Base-by-base conservation (phyloP, 2,329 filamentous ascomycete genomes). In the Sphaerulina populicola region DNA sequence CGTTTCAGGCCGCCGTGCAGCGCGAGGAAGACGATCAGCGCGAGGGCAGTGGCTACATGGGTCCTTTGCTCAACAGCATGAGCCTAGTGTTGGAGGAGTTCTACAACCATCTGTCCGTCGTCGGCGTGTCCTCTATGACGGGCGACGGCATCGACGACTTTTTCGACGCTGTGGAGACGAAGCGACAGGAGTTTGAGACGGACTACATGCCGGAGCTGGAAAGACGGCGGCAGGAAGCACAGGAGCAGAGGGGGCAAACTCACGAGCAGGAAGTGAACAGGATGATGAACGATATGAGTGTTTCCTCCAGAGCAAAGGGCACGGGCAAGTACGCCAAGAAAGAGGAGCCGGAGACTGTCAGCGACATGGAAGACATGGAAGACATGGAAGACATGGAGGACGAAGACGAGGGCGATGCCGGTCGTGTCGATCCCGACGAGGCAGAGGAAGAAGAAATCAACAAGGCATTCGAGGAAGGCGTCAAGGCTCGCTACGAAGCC, bases 61-160 rank as follows among this genome's bases (percentile, higher is more conserved):
- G 87, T 49, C 94, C 86, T 59, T 72, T 97, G 49, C 77, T 98
- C 47, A 97, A 96, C 75, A 95, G 88, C 64, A 98, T 98, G 93
- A 95, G 88, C 65, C 74, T 97, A 55, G 88, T 98, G 78, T 75
- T 98, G 31, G 93, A 98, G 64, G 93, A 98, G 68, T 98, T 98
- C 66, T 98, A 98, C 70, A 83, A 88, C 36, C 89, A 97, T 65
- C 74, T 98, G 31, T 94, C 82, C 64, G 87, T 98, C 7, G 91
- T 98, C 0, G 89, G 85, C 0, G 94, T 98, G 10, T 94, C 88
- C 60, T 86, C 89, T 6, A 91, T 95, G 80, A 88, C 91, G 0
- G 93, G 93, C 18, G 83, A 86, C 0, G 94, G 93, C 3, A 81
- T 98, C 30, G 86, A 94, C 52, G 88, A 94, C 21, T 98, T 98